These are phyloP conservation scores for Auriscalpium microsporum DNA, from an alignment of 768 basidiomycete species.

Conservation along the genomic window DNA sequence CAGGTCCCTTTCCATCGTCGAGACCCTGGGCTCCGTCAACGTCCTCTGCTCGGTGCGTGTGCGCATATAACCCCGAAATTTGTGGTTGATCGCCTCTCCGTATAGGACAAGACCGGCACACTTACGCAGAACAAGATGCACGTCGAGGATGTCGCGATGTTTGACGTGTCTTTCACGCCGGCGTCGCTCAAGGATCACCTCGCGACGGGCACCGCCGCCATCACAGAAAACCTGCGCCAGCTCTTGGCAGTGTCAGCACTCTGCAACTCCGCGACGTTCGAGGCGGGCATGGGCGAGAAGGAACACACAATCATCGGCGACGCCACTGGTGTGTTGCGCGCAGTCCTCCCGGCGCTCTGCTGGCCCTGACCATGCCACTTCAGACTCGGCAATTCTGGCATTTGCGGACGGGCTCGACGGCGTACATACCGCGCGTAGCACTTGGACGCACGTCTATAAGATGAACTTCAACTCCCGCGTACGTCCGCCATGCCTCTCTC, in stretches of 20 bases:
- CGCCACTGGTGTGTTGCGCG: conserved; percentile 35
- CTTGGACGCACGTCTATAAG: conserved; percentile 20
- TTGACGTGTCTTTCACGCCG: conserved; percentile 21
- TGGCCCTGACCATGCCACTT: no score
- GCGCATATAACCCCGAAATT: background rate
- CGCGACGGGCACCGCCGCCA: background rate
- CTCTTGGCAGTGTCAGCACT: conserved; percentile 35
- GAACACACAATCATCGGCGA: conserved; percentile 37
- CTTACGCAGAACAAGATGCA: conserved; percentile 55
- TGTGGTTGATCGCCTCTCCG: background rate
- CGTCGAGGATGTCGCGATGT: conserved; percentile 38
- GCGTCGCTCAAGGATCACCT: conserved; percentile 1
- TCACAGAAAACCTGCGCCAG: conserved; percentile 14
- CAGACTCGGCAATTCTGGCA: conserved; percentile 46
- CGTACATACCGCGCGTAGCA: conserved; percentile 3
- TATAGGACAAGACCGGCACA: conserved; percentile 50
- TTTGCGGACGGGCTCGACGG: conserved; percentile 31
- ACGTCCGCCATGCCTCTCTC: conserved; percentile 9
- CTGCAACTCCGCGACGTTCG: conserved; percentile 44
- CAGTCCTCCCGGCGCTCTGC: no score
- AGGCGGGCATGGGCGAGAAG: conserved; percentile 22
- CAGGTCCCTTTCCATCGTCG: conserved; percentile 50
- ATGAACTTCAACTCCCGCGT: conserved; percentile 33
- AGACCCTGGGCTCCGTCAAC: conserved; percentile 57
- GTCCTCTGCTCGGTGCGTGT: conserved; percentile 29